Evolutionary conservation across 2,329 filamentous ascomycete species (phyloP), one percentile per base, ranked within the genome.

Genomic region (Colletotrichum sp.): DNA sequence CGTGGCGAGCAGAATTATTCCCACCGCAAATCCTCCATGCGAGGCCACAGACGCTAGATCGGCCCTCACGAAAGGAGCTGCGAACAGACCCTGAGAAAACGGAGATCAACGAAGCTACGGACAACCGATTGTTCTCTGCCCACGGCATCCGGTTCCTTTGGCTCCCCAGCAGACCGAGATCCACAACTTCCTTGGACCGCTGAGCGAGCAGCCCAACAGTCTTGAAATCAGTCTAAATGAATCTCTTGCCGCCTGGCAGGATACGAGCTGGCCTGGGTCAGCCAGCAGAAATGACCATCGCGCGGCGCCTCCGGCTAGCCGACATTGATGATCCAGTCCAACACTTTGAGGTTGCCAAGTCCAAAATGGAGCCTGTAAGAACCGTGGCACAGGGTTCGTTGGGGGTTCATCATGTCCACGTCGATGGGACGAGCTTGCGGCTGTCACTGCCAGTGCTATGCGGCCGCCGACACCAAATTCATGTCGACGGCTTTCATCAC

Each of bases 1-100:
- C 69, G 73, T 68, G 73, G 73, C 44, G 70, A 76, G 63, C 69
- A 68, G 73, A 69, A 63, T 32, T 32, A 65, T 69, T 52, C 49
- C 67, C 59, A 64, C 52, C 49, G 21, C 18, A 36, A 39, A 26
- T 32, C 30, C 59, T 63, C 66, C 44, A 34, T 70, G 34, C 55
- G 15, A 30, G 57, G 32, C 55, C 63, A 57, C 55, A 18, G 30
- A 60, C 34, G 59, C 49, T 57, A 30, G 68, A 75, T 75, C 72
- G 36, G 30, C 70, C 73, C 21, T 75, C 12, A 5, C 8, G 10
- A 57, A 34, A 62, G 24, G 69, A 72, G n/a, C 69, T 57, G 69
- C 73, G 55, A 72, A 72, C 63, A 68, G 57, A 72, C 73, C 55
- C 26, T 60, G 21, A 62, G 18, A 36, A 36, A n/a, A 59, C 57